Conservation (phyloP, 1,139 yeast species). For the Yamadazyma siamensis region DNA sequence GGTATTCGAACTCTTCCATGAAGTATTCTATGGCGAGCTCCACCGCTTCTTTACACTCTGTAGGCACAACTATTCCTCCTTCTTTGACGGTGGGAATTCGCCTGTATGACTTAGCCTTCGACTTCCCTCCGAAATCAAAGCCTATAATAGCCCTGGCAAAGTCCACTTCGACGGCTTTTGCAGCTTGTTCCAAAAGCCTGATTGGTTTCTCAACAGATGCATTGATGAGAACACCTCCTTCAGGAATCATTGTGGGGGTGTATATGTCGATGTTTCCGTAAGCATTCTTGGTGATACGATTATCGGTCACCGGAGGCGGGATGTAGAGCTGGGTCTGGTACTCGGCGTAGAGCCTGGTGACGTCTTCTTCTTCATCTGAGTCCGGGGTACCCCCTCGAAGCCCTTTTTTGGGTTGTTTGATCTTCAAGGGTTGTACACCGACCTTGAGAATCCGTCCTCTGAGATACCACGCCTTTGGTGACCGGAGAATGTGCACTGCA, state of each 20-base stretch:
- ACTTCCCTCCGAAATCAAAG: conserved; percentile 58
- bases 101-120: conserved; percentile 13
- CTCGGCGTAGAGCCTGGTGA: conserved; percentile 59
- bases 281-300: conserved; percentile 68
- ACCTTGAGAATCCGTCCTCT: conserved; percentile 70
- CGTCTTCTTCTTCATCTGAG: conserved; percentile 44
- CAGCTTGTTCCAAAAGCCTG: conserved; percentile 63
- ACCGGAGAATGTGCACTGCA: conserved; percentile 59
- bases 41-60: conserved; percentile 65
- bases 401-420: conserved; percentile 15
- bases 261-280: conserved; percentile 84
- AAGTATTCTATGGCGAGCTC: conserved; percentile 53
- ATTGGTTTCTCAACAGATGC: conserved; percentile 26
- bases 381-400: conserved; percentile 11
- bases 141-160: conserved; percentile 87
- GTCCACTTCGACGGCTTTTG: conserved; percentile 64
- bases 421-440: conserved; percentile 66
- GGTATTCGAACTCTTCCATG: conserved; percentile 52
- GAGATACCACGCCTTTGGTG: conserved; percentile 86
- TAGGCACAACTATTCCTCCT: conserved; percentile 75
- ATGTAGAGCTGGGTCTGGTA: conserved; percentile 70
- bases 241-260: conserved; percentile 76
- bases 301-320: conserved; percentile 65
- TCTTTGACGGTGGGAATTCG: conserved; percentile 58
- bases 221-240: conserved; percentile 56